Evolutionary conservation across 768 basidiomycete genomes (phyloP).

Genomic region (Suillus subluteus): DNA sequence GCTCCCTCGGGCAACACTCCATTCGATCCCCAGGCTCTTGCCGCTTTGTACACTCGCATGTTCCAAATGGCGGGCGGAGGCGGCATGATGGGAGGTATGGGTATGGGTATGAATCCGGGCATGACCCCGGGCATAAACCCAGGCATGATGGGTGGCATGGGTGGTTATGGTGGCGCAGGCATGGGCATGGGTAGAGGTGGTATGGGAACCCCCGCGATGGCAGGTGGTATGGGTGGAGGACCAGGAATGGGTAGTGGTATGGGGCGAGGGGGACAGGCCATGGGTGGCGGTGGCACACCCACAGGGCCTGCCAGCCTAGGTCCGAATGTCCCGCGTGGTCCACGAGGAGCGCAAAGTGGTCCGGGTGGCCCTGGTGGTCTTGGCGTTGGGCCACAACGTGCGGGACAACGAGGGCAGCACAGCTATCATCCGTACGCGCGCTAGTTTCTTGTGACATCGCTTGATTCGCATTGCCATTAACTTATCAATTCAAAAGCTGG

Average conservation of each 20-base stretch:
- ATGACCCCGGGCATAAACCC: conserved; percentile 19
- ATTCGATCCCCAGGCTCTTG: conserved; percentile 93
- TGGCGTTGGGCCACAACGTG: conserved; percentile 72
- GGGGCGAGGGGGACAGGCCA: conserved; percentile 44
- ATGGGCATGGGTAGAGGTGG: conserved; percentile 39
- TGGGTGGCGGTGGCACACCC: conserved; percentile 40
- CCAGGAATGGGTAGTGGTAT: conserved; percentile 41
- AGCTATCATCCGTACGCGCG: conserved; percentile 86
- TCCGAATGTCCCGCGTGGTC: conserved; percentile 67
- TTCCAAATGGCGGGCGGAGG: conserved; percentile 77
- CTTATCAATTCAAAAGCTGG: conserved; percentile 13
- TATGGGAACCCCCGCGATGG: conserved; percentile 38
- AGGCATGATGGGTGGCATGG: conserved; percentile 39
- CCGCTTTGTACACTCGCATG: conserved; percentile 94
- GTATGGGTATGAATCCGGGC: conserved; percentile 33
- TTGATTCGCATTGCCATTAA: conserved; percentile 12
- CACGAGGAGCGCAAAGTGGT: conserved; percentile 60
- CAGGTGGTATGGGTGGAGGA: conserved; percentile 41
- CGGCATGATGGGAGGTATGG: conserved; percentile 46
- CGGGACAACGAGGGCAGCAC: conserved; percentile 73
- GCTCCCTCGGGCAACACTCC: conserved; percentile 54
- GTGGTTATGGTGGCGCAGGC: conserved; percentile 37
- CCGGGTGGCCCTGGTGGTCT: conserved; percentile 51
- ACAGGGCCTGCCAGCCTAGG: conserved; percentile 48
- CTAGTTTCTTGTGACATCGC: conserved; percentile 32